Conservation (phyloP, 108 stramenopile species). For the Fistulifera solaris region DNA sequence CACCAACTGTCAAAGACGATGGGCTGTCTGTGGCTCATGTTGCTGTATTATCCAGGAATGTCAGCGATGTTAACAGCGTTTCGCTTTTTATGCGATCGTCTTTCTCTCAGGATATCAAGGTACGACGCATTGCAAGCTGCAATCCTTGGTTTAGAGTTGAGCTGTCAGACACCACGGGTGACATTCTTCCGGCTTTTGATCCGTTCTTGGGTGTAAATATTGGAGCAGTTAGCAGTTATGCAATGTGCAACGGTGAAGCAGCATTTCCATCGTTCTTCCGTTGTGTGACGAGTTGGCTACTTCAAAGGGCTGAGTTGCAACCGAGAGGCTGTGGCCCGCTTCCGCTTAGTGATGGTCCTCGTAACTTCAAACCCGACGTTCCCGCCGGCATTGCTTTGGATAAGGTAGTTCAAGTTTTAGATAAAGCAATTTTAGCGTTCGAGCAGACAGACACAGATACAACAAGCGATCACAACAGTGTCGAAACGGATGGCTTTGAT, state of each 20-base stretch:
- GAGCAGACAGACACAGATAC: background rate
- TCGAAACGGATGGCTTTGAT: too few species aligned
- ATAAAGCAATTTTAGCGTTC: background rate
- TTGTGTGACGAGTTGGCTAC: slow-evolving; percentile 67
- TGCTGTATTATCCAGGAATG: slow-evolving; percentile 2
- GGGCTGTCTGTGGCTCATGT: background rate
- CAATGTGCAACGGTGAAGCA: slow-evolving; percentile 7
- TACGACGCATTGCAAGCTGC: slow-evolving; percentile 30
- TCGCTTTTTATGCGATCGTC: slow-evolving; percentile 29
- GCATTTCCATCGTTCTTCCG: slow-evolving; percentile 37
- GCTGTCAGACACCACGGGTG: slow-evolving; percentile 1
- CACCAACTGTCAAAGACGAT: background rate
- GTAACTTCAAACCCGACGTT: background rate
- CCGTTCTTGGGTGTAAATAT: slow-evolving; percentile 10
- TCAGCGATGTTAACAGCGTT: slow-evolving; percentile 3
- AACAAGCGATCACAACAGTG: background rate
- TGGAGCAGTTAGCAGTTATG: slow-evolving; percentile 8
- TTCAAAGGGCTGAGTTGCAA: slow-evolving; percentile 44
- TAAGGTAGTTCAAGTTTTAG: too few species aligned
- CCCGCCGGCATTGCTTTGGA: too few species aligned
- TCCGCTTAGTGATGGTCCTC: slow-evolving; percentile 6
- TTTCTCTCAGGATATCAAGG: slow-evolving; percentile 26
- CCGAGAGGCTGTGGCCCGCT: slow-evolving; percentile 54
- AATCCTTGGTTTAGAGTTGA: slow-evolving; percentile 43
- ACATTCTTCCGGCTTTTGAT: background rate